Evolutionary conservation across 176 grass and related monocot species (phyloP).

Genomic region (Aegilops speltoides): DNA sequence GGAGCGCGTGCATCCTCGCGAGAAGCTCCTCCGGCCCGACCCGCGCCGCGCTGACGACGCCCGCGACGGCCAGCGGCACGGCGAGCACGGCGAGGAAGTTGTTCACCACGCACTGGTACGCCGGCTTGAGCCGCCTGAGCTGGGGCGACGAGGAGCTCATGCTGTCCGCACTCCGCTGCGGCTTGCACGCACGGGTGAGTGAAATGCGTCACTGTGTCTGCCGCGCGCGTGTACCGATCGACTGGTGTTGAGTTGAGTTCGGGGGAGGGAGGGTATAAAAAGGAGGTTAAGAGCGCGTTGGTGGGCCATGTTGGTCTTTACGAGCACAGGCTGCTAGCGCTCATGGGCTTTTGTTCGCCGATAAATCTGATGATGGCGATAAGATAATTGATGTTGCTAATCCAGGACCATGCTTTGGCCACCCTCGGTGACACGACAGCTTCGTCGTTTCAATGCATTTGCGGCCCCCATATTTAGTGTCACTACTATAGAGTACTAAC

Average conservation of each 20-base stretch:
- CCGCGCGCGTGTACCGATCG: not conserved
- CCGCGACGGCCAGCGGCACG: not conserved
- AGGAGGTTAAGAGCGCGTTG: not conserved
- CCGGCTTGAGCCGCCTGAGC: not conserved
- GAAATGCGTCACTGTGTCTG: not conserved
- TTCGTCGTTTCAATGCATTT: not conserved
- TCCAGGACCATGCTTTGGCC: not conserved
- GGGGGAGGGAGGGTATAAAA: not conserved
- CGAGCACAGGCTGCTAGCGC: conserved; percentile 4
- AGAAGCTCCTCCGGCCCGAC: not conserved
- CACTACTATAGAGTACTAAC: not conserved
- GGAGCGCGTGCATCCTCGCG: not conserved
- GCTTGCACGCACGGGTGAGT: not conserved
- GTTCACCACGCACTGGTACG: conserved; percentile 4
- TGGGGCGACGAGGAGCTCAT: conserved; percentile 25
- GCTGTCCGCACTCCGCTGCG: not conserved
- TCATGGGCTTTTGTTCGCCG: not conserved
- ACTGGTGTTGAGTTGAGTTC: not conserved
- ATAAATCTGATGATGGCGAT: not conserved
- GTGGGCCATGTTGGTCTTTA: not conserved
- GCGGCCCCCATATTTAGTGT: not conserved
- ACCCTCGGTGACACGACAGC: not conserved
- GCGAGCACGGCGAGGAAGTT: not conserved
- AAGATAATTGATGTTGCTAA: not conserved
- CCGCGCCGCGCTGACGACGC: not conserved